Evolutionary conservation across 257 asterid genomes (phyloP).

Genomic region (Nicotiana knightiana): DNA sequence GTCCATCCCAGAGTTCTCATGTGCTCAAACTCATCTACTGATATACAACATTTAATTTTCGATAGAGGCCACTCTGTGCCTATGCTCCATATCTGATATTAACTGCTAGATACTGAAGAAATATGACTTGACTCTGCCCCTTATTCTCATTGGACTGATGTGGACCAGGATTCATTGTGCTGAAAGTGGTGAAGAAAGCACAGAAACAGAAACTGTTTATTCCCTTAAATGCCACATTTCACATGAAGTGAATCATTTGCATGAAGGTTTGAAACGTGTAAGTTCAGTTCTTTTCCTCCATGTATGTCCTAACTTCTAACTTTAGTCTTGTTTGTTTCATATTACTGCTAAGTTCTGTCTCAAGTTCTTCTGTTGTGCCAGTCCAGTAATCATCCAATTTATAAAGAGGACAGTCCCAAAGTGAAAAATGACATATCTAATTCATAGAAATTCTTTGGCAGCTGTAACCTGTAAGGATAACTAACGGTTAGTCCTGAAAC

Average conservation of each 20-base stretch:
- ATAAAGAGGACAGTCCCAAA: background rate
- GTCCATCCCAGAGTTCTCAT: background rate
- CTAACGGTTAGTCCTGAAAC: background rate
- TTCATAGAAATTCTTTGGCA: background rate
- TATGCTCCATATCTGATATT: background rate
- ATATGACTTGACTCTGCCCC: background rate
- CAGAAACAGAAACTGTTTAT: slow-evolving; percentile 82
- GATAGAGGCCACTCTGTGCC: background rate
- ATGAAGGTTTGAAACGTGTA: slow-evolving; percentile 88
- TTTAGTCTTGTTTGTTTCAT: background rate
- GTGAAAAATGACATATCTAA: background rate
- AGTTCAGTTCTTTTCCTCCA: slow-evolving; percentile 30
- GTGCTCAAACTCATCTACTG: background rate
- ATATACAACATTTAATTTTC: background rate
- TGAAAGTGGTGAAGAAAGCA: slow-evolving; percentile 98
- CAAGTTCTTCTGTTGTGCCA: background rate
- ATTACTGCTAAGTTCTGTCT: background rate
- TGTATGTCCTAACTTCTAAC: background rate
- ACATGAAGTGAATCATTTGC: slow-evolving; percentile 97
- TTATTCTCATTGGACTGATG: slow-evolving; percentile 9
- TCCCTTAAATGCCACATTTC: slow-evolving; percentile 97
- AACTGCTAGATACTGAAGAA: slow-evolving; percentile 7
- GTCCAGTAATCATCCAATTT: background rate
- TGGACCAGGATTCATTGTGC: slow-evolving; percentile 88
- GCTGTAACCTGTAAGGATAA: background rate